A percentile compares a stretch with the other conserved stretches of the same genome.
Evolutionary conservation across 768 basidiomycete species (phyloP).

Genomic region (Hysterangium stoloniferum): DNA sequence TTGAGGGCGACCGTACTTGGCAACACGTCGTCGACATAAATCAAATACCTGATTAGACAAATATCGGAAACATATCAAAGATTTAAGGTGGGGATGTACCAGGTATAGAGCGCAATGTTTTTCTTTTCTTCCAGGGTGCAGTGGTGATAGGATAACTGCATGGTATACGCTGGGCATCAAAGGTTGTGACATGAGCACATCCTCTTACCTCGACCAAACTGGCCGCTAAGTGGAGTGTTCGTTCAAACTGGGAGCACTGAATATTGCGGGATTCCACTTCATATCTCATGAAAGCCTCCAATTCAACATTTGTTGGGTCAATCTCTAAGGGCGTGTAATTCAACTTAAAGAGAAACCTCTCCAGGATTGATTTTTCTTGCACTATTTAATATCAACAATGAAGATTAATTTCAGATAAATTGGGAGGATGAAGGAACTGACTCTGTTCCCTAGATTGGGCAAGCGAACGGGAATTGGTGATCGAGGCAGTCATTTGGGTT

Average conservation of each 20-base stretch:
- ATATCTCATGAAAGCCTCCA: conserved; percentile 2
- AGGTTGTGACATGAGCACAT: neutral
- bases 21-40: neutral
- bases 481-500: too few species aligned
- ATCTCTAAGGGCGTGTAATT: too few species aligned
- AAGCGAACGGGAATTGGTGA: too few species aligned
- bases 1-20: neutral
- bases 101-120: neutral
- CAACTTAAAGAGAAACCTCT: too few species aligned
- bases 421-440: too few species aligned
- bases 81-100: neutral
- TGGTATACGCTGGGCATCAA: neutral
- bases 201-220: neutral
- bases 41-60: neutral
- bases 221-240: neutral
- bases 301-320: neutral
- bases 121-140: conserved; percentile 1
- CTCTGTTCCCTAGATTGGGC: too few species aligned
- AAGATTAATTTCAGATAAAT: too few species aligned
- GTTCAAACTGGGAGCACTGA: neutral
- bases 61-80: neutral
- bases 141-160: neutral
- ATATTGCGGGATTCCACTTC: neutral
- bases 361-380: too few species aligned
- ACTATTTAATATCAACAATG: too few species aligned